phyloP scores from a whole-genome alignment of 106 monocot species.

The Apostasia shenzhenica region DNA sequence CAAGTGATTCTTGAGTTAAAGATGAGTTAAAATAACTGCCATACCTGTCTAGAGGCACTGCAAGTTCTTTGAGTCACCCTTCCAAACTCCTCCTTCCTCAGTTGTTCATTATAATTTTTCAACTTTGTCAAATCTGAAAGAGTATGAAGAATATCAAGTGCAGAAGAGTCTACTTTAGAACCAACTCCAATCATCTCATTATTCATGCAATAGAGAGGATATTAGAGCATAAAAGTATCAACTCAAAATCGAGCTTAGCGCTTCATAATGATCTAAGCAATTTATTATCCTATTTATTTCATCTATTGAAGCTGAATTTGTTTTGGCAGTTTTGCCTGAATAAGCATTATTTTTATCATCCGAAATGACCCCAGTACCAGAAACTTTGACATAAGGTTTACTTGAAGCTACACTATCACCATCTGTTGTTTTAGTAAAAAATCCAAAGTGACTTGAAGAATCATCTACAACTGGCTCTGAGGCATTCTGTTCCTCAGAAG shows the following conservation, averaged over 20 bases:
- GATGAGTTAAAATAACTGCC: slow-evolving; percentile 4
- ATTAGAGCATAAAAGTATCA: background rate
- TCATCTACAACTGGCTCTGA: slow-evolving; percentile 59
- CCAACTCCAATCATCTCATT: background rate
- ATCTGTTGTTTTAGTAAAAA: slow-evolving; percentile 36
- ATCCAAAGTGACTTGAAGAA: slow-evolving; percentile 38
- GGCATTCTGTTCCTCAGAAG: slow-evolving; percentile 35
- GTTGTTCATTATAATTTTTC: slow-evolving; percentile 81
- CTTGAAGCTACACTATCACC: slow-evolving; percentile 28
- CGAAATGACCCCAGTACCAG: slow-evolving; percentile 19
- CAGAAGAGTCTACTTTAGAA: background rate
- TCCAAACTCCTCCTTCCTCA: slow-evolving; percentile 71
- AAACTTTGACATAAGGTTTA: slow-evolving; percentile 33
- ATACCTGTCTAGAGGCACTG: slow-evolving; percentile 61
- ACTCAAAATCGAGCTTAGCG: background rate
- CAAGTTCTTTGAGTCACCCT: slow-evolving; percentile 34
- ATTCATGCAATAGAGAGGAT: background rate
- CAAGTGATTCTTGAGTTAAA: no score
- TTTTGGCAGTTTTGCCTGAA: slow-evolving; percentile 39
- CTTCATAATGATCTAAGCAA: slow-evolving; percentile 70
- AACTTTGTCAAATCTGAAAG: slow-evolving; percentile 86
- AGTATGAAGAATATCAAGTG: slow-evolving; percentile 32
- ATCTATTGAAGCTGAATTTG: slow-evolving; percentile 41
- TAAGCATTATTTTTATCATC: slow-evolving; percentile 38
- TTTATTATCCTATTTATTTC: slow-evolving; percentile 73